These are phyloP conservation scores for Cladosporium sp. DNA, from an alignment of 2,329 filamentous ascomycete species.

Conservation along the genomic window DNA sequence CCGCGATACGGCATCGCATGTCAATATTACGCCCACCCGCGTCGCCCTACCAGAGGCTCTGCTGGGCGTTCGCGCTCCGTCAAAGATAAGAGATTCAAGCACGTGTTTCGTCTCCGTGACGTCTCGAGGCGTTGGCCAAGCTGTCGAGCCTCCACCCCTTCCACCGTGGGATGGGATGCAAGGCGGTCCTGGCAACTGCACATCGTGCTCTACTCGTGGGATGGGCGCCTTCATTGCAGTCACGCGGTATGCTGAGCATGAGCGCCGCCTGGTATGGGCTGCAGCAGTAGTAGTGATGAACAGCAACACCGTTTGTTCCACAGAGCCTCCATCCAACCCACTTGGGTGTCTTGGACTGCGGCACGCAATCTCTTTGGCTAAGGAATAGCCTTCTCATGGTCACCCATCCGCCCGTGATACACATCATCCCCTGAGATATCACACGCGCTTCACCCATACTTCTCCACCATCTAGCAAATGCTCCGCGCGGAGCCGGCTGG, in stretches of 20 bases:
- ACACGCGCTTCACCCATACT: conserved; percentile 8
- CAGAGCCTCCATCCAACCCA: background rate
- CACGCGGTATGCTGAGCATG: background rate
- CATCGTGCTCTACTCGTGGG: background rate
- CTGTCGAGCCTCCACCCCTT: background rate
- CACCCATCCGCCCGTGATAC: background rate
- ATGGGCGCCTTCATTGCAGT: background rate
- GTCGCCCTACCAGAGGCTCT: background rate
- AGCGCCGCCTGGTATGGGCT: background rate
- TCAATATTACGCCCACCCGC: background rate
- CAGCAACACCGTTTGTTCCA: background rate
- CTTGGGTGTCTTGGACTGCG: background rate
- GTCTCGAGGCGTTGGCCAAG: background rate
- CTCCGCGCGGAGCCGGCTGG: conserved; percentile 12
- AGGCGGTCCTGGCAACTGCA: background rate
- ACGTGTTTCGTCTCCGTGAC: conserved; percentile 11
- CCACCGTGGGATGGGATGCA: background rate
- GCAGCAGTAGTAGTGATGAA: background rate
- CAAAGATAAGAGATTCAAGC: conserved; percentile 10
- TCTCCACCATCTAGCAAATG: conserved; percentile 6
- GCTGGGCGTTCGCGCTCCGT: background rate
- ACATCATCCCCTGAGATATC: background rate
- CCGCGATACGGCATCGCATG: background rate
- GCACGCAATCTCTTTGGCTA: background rate
- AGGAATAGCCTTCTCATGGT: background rate